Conservation (phyloP, 345 rosid genomes). For the Syzygium aqueum region DNA sequence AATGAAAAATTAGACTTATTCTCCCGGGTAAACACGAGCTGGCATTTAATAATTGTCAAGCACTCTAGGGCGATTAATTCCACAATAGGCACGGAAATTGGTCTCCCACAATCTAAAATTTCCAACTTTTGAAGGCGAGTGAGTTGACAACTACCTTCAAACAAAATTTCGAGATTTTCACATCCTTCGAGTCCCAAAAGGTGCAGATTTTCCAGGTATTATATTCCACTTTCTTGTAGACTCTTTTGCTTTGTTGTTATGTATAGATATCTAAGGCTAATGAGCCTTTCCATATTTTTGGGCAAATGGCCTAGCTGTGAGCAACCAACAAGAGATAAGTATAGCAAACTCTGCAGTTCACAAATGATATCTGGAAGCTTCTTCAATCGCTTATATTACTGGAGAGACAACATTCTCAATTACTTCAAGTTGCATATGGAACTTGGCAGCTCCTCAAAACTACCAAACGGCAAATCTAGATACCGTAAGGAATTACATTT, state of each 20-base stretch:
- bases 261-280: neutral
- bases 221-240: neutral
- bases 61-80: neutral
- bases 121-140: neutral
- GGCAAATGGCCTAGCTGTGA: neutral
- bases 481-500: neutral
- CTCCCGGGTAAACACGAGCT: neutral
- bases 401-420: neutral
- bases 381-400: accelerated
- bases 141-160: neutral
- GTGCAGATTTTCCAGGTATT: neutral
- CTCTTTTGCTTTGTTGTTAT: neutral
- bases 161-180: neutral
- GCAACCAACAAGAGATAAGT: neutral
- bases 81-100: neutral
- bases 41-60: neutral
- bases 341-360: neutral
- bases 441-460: neutral
- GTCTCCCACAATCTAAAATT: neutral
- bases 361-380: neutral
- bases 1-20: neutral
- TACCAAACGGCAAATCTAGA: neutral
- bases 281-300: neutral
- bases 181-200: accelerated
- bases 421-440: neutral